Base-by-base conservation (phyloP, 2,329 filamentous ascomycete species). In the Zymoseptoria brevis region DNA sequence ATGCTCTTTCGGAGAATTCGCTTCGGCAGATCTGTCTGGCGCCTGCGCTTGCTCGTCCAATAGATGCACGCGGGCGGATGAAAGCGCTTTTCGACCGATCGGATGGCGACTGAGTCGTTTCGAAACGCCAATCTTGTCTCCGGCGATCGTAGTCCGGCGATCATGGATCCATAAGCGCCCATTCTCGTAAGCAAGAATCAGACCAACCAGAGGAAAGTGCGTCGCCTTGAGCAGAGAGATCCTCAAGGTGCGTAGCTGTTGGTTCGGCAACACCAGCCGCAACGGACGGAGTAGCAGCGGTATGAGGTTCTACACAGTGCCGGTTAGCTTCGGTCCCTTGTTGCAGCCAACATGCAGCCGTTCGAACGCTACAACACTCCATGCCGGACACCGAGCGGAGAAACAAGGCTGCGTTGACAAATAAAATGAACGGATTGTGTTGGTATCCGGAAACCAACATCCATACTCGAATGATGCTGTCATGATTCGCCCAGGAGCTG, bases 261-360 rank as follows among this genome's bases (percentile, higher is more conserved):
- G 82, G 1, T 85, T 81, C 6, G 85, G 80, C 54, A 90, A 72
- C 64, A 90, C 79, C 51, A 92, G 78, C 59, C 88, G 82, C 60
- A 90, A 78, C 0, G 89, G 89, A 16, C 89, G 83, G 69, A 92
- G 85, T 62, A 87, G 74, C 57, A 92, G 79, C 7, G 89, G 86
- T 51, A 93, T 77, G 48, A 94, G 81, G 72, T 93, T 94, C 81
- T 84, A 62, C 48, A 59, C 56, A 30, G 52, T 58, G 60, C 63
- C 60, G 64, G 66, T 45, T 45, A 45, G 35, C 35, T 45, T 16
- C 16, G 35, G 13, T n/a, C 16, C 35, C 35, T n/a, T 45, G 35
- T 45, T 45, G 35, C 35, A 45, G 35, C 35, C 35, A 45, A 45
- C 35, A 45, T 45, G 35, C 35, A 45, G 35, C 16, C 35, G 35